Percentiles rank a stretch among this genome's conserved stretches.
These are phyloP conservation scores for Zelonia costaricensis DNA, from an alignment of 208 protist genomes.

Conservation along the genomic window DNA sequence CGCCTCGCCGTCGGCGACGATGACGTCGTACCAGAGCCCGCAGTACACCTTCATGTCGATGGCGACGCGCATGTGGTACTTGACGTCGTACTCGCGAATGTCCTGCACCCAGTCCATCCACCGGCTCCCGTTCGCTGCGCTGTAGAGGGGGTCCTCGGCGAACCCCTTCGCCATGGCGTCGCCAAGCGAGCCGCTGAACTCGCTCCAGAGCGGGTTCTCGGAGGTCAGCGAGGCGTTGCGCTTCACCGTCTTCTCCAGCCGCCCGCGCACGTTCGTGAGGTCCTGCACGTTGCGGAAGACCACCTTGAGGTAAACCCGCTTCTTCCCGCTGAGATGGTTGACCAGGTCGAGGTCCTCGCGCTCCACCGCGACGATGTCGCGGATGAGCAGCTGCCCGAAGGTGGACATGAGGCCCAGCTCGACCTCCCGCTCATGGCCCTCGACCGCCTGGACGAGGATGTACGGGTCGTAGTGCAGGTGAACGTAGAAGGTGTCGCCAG, in stretches of 20 bases:
- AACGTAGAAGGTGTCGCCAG: conserved; percentile 77
- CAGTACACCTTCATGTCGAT: conserved; percentile 97
- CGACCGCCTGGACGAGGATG: conserved; percentile 68
- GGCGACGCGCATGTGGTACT: conserved; percentile 97
- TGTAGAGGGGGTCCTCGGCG: conserved; percentile 48
- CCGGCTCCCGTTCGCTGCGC: conserved; percentile 25
- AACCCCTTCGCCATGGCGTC: conserved; percentile 78
- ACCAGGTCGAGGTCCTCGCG: conserved; percentile 97
- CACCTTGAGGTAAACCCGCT: conserved; percentile 94
- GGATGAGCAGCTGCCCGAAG: conserved; percentile 88
- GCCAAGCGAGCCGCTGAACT: conserved; percentile 64
- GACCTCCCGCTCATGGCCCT: conserved; percentile 93
- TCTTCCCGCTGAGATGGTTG: conserved; percentile 97
- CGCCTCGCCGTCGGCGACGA: conserved; percentile 67
- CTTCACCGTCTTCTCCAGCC: conserved; percentile 84
- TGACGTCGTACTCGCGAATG: conserved; percentile 99
- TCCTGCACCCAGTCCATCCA: conserved; percentile 96
- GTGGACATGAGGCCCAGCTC: conserved; percentile 92
- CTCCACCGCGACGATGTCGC: conserved; percentile 79
- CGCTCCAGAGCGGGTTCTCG: conserved; percentile 47
- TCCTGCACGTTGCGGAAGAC: conserved; percentile 94
- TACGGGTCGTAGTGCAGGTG: conserved; percentile 82
- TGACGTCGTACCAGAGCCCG: conserved; percentile 97
- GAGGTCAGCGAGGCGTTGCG: conserved; percentile 40
- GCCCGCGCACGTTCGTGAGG: conserved; percentile 87